Percentiles rank a stretch among this genome's conserved stretches.
Evolutionary conservation across 176 grass and related monocot genomes (phyloP).

Genomic region (Eragrostis nindensis): DNA sequence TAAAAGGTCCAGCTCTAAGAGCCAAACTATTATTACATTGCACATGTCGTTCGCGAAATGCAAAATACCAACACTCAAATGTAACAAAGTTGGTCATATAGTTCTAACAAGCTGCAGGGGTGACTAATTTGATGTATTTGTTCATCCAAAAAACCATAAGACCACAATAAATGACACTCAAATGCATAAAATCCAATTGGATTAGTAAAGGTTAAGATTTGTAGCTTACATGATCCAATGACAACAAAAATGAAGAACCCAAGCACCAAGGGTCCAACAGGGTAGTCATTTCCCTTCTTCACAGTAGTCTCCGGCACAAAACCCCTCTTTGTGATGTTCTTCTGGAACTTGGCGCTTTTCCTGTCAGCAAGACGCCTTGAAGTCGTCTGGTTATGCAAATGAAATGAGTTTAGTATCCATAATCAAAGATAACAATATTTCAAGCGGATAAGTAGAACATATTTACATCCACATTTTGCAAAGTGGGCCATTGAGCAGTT

Average conservation of each 20-base stretch:
- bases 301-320: conserved; percentile 58
- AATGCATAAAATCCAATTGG: background rate
- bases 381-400: conserved; percentile 51
- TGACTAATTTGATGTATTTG: background rate
- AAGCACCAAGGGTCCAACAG: conserved; percentile 63
- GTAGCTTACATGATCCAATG: conserved; percentile 61
- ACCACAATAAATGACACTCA: background rate
- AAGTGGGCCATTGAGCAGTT: too few species aligned
- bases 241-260: conserved; percentile 73
- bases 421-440: background rate
- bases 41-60: background rate
- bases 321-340: conserved; percentile 58
- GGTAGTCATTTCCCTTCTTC: conserved; percentile 67
- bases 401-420: conserved; percentile 11
- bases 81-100: background rate
- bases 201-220: background rate
- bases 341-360: conserved; percentile 66
- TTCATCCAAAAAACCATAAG: background rate
- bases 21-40: background rate
- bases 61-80: background rate
- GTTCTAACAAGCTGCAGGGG: background rate
- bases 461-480: background rate
- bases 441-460: background rate
- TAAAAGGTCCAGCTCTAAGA: background rate
- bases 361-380: conserved; percentile 65